Conservation (phyloP, 2,329 filamentous ascomycete species). For the Bipolaris bicolor region DNA sequence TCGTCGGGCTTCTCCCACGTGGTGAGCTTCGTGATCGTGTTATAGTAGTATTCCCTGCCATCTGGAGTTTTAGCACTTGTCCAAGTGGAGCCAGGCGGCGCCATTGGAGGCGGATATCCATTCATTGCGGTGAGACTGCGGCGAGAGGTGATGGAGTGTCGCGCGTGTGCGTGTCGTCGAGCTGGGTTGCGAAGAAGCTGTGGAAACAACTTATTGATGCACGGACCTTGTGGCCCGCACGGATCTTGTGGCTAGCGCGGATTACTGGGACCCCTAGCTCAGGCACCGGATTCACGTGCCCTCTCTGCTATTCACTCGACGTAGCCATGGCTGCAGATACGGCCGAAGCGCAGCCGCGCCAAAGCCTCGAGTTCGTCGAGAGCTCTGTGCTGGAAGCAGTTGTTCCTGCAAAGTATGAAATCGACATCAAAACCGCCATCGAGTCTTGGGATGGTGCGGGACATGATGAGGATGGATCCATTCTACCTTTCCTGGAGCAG, state of each 20-base stretch:
- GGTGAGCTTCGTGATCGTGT: conserved; percentile 81
- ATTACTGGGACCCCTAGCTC: conserved; percentile 3
- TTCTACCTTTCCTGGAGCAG: conserved; percentile 64
- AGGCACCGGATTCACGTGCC: conserved; percentile 29
- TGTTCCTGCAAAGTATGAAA: conserved; percentile 44
- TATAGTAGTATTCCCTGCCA: conserved; percentile 90
- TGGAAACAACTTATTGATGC: conserved; percentile 4
- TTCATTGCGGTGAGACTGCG: conserved; percentile 58
- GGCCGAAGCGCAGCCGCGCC: conserved; percentile 33
- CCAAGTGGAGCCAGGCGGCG: conserved; percentile 63
- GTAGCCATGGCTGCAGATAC: conserved; percentile 28
- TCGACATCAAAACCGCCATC: conserved; percentile 50
- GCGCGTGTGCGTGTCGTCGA: conserved; percentile 10
- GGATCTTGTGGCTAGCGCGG: conserved; percentile 4
- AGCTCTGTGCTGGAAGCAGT: conserved; percentile 49
- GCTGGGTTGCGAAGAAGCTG: conserved; percentile 7
- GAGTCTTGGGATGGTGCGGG: conserved; percentile 53
- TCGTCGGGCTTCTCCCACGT: conserved; percentile 95
- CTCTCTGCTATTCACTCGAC: conserved; percentile 12
- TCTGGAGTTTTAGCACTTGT: conserved; percentile 81
- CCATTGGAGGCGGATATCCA: conserved; percentile 59
- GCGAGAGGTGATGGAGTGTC: conserved; percentile 7
- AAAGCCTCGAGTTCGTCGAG: conserved; percentile 48
- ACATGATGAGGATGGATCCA: conserved; percentile 54
- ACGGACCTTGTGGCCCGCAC: conserved; percentile 10